phyloP scores from a whole-genome alignment of 139 green algal species.

The Coccomyxa sp. region DNA sequence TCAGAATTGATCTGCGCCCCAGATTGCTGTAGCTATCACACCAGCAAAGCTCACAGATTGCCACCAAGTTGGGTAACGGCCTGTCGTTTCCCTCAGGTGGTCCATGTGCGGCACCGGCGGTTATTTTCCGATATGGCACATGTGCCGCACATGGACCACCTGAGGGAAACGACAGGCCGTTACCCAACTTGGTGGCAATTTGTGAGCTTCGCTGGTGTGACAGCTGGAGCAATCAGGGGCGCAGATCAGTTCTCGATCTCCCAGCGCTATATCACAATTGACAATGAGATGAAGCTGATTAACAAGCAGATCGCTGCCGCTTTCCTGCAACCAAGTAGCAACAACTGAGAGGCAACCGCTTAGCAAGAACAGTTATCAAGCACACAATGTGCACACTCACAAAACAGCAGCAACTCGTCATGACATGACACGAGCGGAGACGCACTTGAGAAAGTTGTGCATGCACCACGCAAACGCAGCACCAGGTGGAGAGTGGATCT shows the following conservation, averaged over 20 bases:
- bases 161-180: neutral
- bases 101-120: no score
- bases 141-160: neutral
- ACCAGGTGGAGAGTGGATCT: neutral
- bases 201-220: neutral
- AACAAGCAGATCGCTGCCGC: no score
- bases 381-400: neutral
- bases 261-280: no score
- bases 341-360: neutral
- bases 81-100: neutral
- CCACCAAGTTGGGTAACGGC: neutral
- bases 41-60: neutral
- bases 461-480: neutral
- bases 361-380: neutral
- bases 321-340: neutral
- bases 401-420: neutral
- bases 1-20: no score
- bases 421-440: neutral
- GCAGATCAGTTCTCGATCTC: no score
- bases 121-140: no score
- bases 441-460: neutral
- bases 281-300: no score
- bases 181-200: neutral
- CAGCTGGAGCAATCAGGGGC: neutral
- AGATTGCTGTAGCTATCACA: neutral